Evolutionary conservation across 495 filamentous ascomycete species (phyloP), one percentile per base, ranked within the genome.

Genomic region (Trichoderma reesei): DNA sequence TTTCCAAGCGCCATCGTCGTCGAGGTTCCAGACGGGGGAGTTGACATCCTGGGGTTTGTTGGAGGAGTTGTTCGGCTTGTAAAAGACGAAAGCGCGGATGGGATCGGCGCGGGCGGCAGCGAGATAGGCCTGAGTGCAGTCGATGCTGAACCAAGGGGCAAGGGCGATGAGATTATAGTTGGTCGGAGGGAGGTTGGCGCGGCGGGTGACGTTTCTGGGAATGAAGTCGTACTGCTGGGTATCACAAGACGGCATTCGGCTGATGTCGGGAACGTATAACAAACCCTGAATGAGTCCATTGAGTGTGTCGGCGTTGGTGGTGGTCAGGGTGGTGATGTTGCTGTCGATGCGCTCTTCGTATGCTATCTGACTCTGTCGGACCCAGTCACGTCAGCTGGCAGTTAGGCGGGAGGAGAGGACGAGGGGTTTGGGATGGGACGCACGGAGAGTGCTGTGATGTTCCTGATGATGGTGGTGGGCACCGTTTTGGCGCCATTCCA

Each of bases 141-240:
- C 73, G 2, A 73, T 75, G 51, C 78, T 87, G 39, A 92, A 79
- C 93, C 93, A 97, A n/a, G 93, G 93, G 9, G 88, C 91, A n/a
- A 96, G 74, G 20, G 85, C 92, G 46, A 96, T 83, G n/a, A 80
- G 73, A 63, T 79, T 75, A 54, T 82, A 76, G 72, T 83, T 82
- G n/a, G 86, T 80, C 4, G 84, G 78, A 1, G 88, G 86, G 3
- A 96, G 82, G 69, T 94, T 84, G 60, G 78, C 72, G 65, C 82
- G 79, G 26, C 88, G 82, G 13, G 89, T 93, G 48, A 84, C 90
- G 72, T 91, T 92, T n/a, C 70, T 44, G 0, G 92, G 90, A 13
- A 96, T 77, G 65, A 83, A 84, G 3, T 72, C 67, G 20, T 72
- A 73, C 13, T 85, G 82, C 41, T 82, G 71, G 34, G 85, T 74